A percentile compares a stretch with the other conserved stretches of the same genome.
These are phyloP conservation scores for Hymenoscyphus fraxineus DNA, from an alignment of 2,329 filamentous ascomycete genomes.

Conservation along the genomic window DNA sequence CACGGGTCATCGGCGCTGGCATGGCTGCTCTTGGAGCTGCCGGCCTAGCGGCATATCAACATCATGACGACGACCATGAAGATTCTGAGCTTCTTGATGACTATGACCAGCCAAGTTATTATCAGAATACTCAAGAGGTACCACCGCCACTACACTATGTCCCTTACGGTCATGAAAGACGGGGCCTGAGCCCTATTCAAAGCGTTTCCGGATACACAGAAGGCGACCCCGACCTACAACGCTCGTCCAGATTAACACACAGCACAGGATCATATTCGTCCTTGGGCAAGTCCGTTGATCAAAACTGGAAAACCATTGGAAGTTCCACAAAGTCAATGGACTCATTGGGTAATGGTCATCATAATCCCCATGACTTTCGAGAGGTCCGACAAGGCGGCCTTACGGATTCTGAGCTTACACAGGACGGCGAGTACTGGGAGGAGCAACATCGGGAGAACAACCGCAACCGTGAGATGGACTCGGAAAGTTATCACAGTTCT, in stretches of 20 bases:
- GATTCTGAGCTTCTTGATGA: constrained; percentile 29
- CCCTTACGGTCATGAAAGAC: constrained; percentile 65
- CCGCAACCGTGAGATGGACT: constrained; percentile 47
- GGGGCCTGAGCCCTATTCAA: constrained; percentile 81
- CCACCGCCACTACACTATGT: constrained; percentile 62
- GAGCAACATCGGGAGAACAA: constrained; percentile 36
- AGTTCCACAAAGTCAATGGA: constrained; percentile 48
- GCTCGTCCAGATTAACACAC: constrained; percentile 53
- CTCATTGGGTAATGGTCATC: constrained; percentile 28
- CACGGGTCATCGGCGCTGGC: constrained; percentile 21
- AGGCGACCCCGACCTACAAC: constrained; percentile 56
- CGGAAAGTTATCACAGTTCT: constrained; percentile 56
- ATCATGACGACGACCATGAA: constrained; percentile 29
- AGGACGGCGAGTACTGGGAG: constrained; percentile 36
- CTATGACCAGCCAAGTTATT: constrained; percentile 40
- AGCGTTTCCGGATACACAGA: constrained; percentile 86
- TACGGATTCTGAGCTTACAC: constrained; percentile 45
- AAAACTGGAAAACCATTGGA: constrained; percentile 43
- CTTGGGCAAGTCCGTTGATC: constrained; percentile 52
- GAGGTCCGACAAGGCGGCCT: constrained; percentile 34
- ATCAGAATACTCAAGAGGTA: constrained; percentile 50
- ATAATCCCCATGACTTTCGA: constrained; percentile 34
- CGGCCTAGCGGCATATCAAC: constrained; percentile 39
- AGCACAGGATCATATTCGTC: constrained; percentile 58
- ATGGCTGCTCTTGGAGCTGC: constrained; percentile 36